A percentile compares a stretch with the other conserved stretches of the same genome.
These are phyloP conservation scores for Mucor velutinosus DNA, from an alignment of 371 early-diverging fungal genomes.

Conservation along the genomic window DNA sequence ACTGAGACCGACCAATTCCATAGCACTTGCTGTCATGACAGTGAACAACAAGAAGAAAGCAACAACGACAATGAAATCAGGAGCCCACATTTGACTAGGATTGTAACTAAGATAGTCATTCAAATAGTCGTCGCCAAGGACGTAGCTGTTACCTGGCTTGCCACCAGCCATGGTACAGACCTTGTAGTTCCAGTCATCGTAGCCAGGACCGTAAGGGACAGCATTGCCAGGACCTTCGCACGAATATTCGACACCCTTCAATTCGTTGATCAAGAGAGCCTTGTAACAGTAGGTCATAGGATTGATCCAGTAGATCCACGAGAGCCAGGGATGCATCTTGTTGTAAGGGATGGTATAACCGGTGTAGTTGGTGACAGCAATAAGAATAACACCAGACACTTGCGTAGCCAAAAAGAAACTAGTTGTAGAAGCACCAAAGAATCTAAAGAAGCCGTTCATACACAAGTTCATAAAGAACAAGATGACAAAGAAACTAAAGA, in stretches of 20 bases:
- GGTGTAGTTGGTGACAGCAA: conserved; percentile 59
- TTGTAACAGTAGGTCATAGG: conserved; percentile 68
- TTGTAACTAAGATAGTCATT: conserved; percentile 33
- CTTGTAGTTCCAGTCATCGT: conserved; percentile 51
- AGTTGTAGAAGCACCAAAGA: conserved; percentile 58
- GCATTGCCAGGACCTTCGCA: conserved; percentile 47
- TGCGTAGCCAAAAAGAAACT: conserved; percentile 61
- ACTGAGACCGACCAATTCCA: conserved; percentile 56
- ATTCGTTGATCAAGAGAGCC: conserved; percentile 69
- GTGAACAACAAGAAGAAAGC: conserved; percentile 59
- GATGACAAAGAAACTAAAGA: conserved; percentile 57
- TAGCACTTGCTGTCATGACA: conserved; percentile 45
- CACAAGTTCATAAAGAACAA: conserved; percentile 49
- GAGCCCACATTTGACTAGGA: conserved; percentile 52
- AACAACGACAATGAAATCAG: conserved; percentile 55
- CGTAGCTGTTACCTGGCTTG: conserved; percentile 42
- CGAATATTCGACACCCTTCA: conserved; percentile 41
- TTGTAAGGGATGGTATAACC: conserved; percentile 67
- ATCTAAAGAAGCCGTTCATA: conserved; percentile 67
- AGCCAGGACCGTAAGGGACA: conserved; percentile 45
- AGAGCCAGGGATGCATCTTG: conserved; percentile 71
- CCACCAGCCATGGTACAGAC: conserved; percentile 58
- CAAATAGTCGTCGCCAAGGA: conserved; percentile 59
- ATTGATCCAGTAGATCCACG: conserved; percentile 72
- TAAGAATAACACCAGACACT: conserved; percentile 53